Base-by-base conservation (phyloP, 495 filamentous ascomycete species). In the Aeminium ludgeri region DNA sequence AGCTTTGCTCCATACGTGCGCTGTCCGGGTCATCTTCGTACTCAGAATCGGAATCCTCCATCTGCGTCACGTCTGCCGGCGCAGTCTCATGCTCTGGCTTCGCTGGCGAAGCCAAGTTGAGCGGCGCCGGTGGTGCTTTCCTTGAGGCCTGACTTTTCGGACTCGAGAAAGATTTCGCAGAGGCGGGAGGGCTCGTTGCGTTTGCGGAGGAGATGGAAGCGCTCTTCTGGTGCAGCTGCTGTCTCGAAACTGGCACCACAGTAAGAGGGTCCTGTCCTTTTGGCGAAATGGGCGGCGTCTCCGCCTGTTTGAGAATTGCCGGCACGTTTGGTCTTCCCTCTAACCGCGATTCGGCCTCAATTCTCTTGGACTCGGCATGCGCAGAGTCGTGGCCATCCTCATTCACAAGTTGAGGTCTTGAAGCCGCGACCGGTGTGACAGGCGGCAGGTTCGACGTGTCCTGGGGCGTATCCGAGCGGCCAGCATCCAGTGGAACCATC, bases 41-140 rank as follows among this genome's bases (percentile, higher is more conserved):
- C 44, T 94, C 86, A 1, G 84, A 87, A 33, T 77, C 80, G 0
- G 78, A 82, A 31, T 80, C 67, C 23, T 51, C 48, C 2, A 47
- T 33, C 25, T 44, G 45, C 12, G 33, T 29, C 1, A 41, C 16
- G 8, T 19, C 19, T 7, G 27, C 20, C 36, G 38, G 10, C 18
- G 33, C 20, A 25, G 23, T 25, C 23, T 25, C 23, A 25, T 25
- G 23, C 3, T 20, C 8, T 2, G 13, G 18, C 17, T 29, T 16
- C 15, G 34, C 18, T 16, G 51, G 50, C 40, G 62, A 60, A 5
- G 65, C 70, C 7, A 95, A 68, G 53, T 87, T 77, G 28, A 95
- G 58, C 10, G 86, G 86, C 12, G 83, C 79, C 23, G 86, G 86
- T 6, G 86, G 86, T 17, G 78, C 68, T 59, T 89, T 93, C 42